Base-by-base conservation (phyloP, 495 filamentous ascomycete species). In the Trichoderma orchidacearum region DNA sequence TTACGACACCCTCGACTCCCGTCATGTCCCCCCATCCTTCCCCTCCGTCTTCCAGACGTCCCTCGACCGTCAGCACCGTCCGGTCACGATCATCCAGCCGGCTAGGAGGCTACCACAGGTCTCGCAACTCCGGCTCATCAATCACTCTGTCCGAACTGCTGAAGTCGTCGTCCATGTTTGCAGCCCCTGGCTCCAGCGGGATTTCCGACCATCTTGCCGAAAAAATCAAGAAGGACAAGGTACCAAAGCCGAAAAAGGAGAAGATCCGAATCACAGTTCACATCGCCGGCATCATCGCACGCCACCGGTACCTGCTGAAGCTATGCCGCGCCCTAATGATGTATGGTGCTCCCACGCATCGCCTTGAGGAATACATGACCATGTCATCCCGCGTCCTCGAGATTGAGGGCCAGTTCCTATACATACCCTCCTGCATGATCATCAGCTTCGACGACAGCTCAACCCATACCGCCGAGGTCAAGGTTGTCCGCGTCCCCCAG, bases 391-490 rank as follows among this genome's bases (percentile, higher is more conserved):
- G 88, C 3, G 87, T 94, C 4, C 78, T 97, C 45, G 86, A 92
- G 67, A 90, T 96, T 50, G 87, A 95, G 58, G 87, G 84, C 38
- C 90, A 95, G 58, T 96, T 95, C 62, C 70, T 96, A 38, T 96
- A 96, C 65, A 83, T 96, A 23, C 92, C 92, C 1, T 89, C 89
- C 18, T 94, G 88, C 63, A 97, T 96, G 92, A 87, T 97, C 59
- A 85, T 95, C 58, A 90, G 89, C 4, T 96, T 97, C 64, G 92
- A 95, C 63, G 92, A 97, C 70, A 76, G 80, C 25, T 79, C 83
- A 25, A 94, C 89, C 8, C 91, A 96, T 63, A 96, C 92, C 8
- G 90, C 90, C 6, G 92, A 95, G 66, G 87, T 96, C 54, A 92
- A 93, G 67, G 81, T 97, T 41, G 85, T 97, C 12, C 81, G 87